Percentiles rank a stretch among this genome's conserved stretches.
These are phyloP conservation scores for Sporobolomyces pararoseus DNA, from an alignment of 768 basidiomycete species.

Conservation along the genomic window DNA sequence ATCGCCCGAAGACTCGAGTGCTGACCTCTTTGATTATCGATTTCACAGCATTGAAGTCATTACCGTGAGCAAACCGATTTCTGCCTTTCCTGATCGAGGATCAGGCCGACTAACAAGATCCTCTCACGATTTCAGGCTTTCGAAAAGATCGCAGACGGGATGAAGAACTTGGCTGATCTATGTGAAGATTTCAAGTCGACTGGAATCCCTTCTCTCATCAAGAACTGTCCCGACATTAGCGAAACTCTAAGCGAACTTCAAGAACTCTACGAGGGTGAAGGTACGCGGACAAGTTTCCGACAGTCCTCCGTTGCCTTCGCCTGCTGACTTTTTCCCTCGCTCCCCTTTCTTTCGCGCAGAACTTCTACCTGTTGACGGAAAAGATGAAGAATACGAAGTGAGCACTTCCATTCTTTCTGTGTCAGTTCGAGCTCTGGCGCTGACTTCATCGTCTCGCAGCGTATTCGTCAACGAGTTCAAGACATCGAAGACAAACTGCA, in stretches of 20 bases:
- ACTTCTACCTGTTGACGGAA: constrained; percentile 75
- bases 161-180: constrained; percentile 62
- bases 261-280: constrained; percentile 59
- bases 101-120: too few species aligned
- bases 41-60: constrained; percentile 23
- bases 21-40: neutral
- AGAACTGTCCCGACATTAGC: constrained; percentile 73
- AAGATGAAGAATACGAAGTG: constrained; percentile 76
- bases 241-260: constrained; percentile 69
- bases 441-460: neutral
- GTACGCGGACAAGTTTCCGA: too few species aligned
- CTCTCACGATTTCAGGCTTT: constrained; percentile 61
- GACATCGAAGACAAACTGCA: constrained; percentile 69
- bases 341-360: constrained; percentile 11
- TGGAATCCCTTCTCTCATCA: constrained; percentile 68
- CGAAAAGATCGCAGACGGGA: constrained; percentile 64
- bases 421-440: neutral
- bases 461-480: constrained; percentile 65
- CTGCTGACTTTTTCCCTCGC: too few species aligned
- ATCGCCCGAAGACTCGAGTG: neutral
- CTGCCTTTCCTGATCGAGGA: neutral
- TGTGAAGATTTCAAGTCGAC: constrained; percentile 70
- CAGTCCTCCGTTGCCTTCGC: too few species aligned
- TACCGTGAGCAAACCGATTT: constrained; percentile 14
- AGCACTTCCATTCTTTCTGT: neutral